Percentiles rank a stretch among this genome's conserved stretches.
phyloP scores from a whole-genome alignment of 148 eudicot species.

The Cornus controversa region DNA sequence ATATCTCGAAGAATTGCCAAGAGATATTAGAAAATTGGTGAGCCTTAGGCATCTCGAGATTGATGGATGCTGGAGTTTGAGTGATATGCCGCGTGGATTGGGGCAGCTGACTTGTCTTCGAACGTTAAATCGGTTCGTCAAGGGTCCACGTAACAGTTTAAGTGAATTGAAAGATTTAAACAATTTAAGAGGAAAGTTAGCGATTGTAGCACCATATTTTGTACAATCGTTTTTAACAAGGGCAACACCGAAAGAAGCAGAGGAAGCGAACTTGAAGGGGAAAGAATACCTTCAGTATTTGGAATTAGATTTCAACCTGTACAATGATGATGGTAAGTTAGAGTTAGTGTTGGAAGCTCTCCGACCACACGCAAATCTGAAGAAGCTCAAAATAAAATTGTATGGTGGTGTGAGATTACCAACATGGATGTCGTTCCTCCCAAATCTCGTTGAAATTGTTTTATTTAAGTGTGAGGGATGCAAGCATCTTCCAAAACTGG shows the following conservation, averaged over 20 bases:
- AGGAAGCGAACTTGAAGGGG: neutral
- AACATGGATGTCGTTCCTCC: neutral
- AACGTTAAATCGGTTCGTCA: neutral
- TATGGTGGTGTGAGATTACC: neutral
- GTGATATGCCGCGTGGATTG: neutral
- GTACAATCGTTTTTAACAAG: neutral
- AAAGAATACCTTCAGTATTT: neutral
- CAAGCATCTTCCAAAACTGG: neutral
- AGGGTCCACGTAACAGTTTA: neutral
- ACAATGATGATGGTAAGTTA: neutral
- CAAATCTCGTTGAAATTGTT: neutral
- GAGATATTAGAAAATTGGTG: neutral
- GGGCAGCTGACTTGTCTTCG: neutral
- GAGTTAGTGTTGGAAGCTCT: neutral
- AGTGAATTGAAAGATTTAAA: neutral
- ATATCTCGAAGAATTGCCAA: slow-evolving; percentile 11
- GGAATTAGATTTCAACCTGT: neutral
- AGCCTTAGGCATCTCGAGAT: slow-evolving; percentile 20
- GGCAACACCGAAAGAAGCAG: neutral
- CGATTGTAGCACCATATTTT: too few species aligned
- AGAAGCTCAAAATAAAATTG: neutral
- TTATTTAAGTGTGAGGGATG: neutral
- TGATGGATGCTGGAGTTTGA: neutral
- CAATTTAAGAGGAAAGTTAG: neutral
- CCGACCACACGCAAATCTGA: neutral